Evolutionary conservation across 495 filamentous ascomycete genomes (phyloP).

Genomic region (Viridothelium virens): DNA sequence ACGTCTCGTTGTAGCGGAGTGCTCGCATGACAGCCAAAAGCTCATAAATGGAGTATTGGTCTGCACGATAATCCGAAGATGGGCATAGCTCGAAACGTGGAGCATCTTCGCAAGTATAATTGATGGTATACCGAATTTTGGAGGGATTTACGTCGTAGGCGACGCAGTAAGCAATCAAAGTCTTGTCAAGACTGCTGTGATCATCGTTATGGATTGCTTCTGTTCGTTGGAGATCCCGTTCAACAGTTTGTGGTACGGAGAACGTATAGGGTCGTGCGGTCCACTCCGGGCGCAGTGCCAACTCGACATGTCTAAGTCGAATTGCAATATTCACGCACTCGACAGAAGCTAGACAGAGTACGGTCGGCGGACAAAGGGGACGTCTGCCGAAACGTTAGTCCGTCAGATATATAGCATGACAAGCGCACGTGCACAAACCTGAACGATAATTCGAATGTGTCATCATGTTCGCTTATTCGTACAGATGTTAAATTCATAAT

Average conservation of each 20-base stretch:
- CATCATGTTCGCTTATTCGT: constrained; percentile 62
- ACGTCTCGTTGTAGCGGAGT: constrained; percentile 86
- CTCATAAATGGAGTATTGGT: constrained; percentile 63
- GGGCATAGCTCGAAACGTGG: constrained; percentile 78
- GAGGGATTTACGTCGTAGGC: constrained; percentile 49
- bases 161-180: constrained; percentile 76
- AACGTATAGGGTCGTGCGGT: constrained; percentile 60
- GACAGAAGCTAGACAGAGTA: constrained; percentile 70
- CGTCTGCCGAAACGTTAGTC: constrained; percentile 9
- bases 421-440: constrained; percentile 44
- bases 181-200: constrained; percentile 70
- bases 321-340: constrained; percentile 69
- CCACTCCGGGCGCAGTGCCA: constrained; percentile 78
- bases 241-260: constrained; percentile 53
- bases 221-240: constrained; percentile 52
- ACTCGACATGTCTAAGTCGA: constrained; percentile 62
- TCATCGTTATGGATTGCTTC: constrained; percentile 61
- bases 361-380: constrained; percentile 55
- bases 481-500: constrained; percentile 66
- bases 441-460: constrained; percentile 80
- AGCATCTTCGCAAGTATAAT: constrained; percentile 66
- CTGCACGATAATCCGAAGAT: constrained; percentile 47
- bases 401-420: constrained; percentile 37
- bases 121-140: constrained; percentile 58
- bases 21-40: constrained; percentile 79